phyloP scores from a whole-genome alignment of 2,329 filamentous ascomycete species.

The Monosporascus sp. region DNA sequence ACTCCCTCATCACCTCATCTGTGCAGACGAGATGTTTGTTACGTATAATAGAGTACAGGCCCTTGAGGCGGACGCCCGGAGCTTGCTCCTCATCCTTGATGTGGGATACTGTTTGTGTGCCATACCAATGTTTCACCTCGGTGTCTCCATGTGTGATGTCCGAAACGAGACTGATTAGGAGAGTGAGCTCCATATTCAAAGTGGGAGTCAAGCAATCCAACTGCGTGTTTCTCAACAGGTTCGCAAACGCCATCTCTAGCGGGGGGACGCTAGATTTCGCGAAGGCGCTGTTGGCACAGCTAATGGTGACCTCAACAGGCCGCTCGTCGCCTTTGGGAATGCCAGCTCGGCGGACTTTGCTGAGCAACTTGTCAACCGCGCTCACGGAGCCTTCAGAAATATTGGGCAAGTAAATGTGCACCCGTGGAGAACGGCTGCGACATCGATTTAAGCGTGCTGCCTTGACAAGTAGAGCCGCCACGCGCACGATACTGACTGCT shows the following conservation, averaged over 20 bases:
- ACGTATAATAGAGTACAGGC: not conserved
- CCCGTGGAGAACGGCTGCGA: constrained; percentile 7
- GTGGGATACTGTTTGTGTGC: constrained; percentile 8
- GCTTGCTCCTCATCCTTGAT: constrained; percentile 9
- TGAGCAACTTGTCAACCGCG: constrained; percentile 8
- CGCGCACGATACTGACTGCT: constrained; percentile 5
- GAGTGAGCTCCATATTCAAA: constrained; percentile 10
- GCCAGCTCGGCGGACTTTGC: constrained; percentile 3
- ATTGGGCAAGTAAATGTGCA: constrained; percentile 8
- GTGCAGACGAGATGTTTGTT: not conserved
- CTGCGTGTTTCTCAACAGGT: constrained; percentile 8
- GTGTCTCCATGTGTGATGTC: constrained; percentile 7
- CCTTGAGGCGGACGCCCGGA: not conserved
- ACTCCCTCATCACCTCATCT: not conserved
- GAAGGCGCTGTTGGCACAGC: constrained; percentile 7
- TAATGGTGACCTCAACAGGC: constrained; percentile 6
- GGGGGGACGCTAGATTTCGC: constrained; percentile 3
- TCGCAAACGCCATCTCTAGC: constrained; percentile 3
- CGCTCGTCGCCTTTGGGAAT: constrained; percentile 5
- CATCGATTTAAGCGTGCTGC: constrained; percentile 9
- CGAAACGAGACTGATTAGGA: constrained; percentile 10
- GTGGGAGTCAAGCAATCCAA: constrained; percentile 7
- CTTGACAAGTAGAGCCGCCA: constrained; percentile 6
- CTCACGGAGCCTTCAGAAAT: constrained; percentile 2
- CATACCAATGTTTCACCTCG: constrained; percentile 10